Evolutionary conservation across 2,329 filamentous ascomycete genomes (phyloP).

Genomic region (Arachnomyces sp.): DNA sequence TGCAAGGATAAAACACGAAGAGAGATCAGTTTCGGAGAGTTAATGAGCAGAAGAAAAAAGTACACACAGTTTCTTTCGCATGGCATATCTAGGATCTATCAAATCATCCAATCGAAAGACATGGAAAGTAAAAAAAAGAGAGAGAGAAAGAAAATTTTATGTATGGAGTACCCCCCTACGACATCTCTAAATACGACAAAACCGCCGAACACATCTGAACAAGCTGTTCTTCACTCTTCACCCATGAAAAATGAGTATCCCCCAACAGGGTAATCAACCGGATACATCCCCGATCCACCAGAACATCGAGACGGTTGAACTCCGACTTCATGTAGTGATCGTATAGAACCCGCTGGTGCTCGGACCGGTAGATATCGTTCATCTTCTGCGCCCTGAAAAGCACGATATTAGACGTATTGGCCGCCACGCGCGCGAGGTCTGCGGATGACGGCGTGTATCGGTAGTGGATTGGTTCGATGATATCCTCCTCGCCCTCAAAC

Average conservation of each 20-base stretch:
- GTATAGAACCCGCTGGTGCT: neutral
- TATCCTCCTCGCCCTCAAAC: neutral
- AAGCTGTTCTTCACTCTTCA: neutral
- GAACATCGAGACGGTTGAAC: neutral
- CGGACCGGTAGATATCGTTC: neutral
- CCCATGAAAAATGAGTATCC: constrained; percentile 1
- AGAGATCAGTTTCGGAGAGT: too few relatives aligned
- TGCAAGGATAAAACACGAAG: too few relatives aligned
- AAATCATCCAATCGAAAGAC: too few relatives aligned
- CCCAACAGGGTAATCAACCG: neutral
- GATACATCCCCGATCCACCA: neutral
- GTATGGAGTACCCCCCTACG: too few relatives aligned
- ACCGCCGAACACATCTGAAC: neutral
- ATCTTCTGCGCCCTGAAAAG: constrained; percentile 1
- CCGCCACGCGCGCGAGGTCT: neutral
- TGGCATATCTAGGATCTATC: too few relatives aligned
- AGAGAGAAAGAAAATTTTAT: too few relatives aligned
- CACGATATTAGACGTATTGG: neutral
- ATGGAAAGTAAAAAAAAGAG: too few relatives aligned
- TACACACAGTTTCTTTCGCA: too few relatives aligned
- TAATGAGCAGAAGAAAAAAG: too few relatives aligned
- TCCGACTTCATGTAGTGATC: neutral
- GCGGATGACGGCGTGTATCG: neutral
- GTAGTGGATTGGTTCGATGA: constrained; percentile 1
- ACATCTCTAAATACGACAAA: too few relatives aligned